These are phyloP conservation scores for Lentinus tigrinus DNA, from an alignment of 768 basidiomycete genomes.

Conservation along the genomic window DNA sequence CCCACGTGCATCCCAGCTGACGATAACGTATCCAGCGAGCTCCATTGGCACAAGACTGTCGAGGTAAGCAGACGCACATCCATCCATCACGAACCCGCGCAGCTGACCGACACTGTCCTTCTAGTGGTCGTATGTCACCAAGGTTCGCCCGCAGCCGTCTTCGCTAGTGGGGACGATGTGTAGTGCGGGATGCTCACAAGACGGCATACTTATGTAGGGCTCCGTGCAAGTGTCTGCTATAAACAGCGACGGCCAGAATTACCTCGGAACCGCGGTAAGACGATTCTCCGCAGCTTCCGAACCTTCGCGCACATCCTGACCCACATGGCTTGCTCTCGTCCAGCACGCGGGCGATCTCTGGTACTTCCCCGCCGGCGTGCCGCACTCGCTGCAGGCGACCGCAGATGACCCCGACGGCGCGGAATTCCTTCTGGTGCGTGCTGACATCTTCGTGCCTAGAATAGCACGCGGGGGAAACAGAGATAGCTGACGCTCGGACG, in stretches of 20 bases:
- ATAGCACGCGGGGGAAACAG: no score
- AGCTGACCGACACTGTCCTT: neutral
- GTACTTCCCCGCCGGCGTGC: constrained; percentile 56
- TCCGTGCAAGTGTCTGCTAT: constrained; percentile 44
- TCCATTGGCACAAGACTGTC: constrained; percentile 36
- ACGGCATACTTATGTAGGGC: constrained; percentile 20
- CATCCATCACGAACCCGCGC: neutral
- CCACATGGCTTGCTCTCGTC: neutral
- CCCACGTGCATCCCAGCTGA: neutral
- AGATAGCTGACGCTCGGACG: neutral
- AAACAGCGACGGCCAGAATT: constrained; percentile 51
- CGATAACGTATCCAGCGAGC: constrained; percentile 20
- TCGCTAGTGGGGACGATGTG: neutral
- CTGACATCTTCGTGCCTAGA: neutral
- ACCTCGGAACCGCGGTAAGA: constrained; percentile 41
- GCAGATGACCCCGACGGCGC: constrained; percentile 39
- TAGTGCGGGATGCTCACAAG: neutral
- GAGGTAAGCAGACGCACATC: constrained; percentile 17
- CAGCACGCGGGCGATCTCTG: constrained; percentile 48
- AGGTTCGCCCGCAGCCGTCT: constrained; percentile 18
- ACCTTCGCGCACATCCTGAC: neutral
- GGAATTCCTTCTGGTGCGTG: constrained; percentile 51
- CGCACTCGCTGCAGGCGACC: constrained; percentile 57
- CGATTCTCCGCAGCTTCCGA: neutral
- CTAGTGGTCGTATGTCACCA: constrained; percentile 34